These are phyloP conservation scores for Cladorrhinum samala DNA, from an alignment of 495 filamentous ascomycete species.

Conservation along the genomic window DNA sequence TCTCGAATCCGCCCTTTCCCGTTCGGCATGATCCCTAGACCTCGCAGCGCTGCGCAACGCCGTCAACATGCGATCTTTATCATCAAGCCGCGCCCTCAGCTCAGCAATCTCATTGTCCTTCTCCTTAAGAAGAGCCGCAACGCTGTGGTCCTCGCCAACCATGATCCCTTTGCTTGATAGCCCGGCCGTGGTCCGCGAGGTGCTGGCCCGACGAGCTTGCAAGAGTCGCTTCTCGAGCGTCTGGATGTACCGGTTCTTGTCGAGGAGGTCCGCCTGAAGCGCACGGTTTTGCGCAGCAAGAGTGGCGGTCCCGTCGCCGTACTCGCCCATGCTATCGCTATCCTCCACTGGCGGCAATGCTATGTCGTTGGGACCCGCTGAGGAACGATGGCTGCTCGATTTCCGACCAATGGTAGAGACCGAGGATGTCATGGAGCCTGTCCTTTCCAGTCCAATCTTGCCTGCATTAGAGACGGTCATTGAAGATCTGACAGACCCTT, in stretches of 20 bases:
- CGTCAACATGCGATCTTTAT: slow-evolving; percentile 90
- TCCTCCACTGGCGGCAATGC: slow-evolving; percentile 48
- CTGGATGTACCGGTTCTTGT: slow-evolving; percentile 94
- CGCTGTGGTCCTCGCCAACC: slow-evolving; percentile 61
- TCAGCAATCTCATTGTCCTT: slow-evolving; percentile 94
- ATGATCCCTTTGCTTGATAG: slow-evolving; percentile 54
- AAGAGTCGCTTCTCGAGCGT: slow-evolving; percentile 88
- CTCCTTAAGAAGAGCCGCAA: slow-evolving; percentile 65
- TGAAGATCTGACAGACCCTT: slow-evolving; percentile 64
- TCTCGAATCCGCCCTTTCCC: slow-evolving; percentile 43
- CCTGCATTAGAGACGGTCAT: slow-evolving; percentile 61
- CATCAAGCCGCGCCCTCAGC: slow-evolving; percentile 80
- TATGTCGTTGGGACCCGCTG: slow-evolving; percentile 29
- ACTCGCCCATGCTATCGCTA: slow-evolving; percentile 71
- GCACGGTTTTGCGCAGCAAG: slow-evolving; percentile 75
- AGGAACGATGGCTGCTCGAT: slow-evolving; percentile 38
- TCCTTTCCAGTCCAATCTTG: slow-evolving; percentile 52
- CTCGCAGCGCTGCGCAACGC: slow-evolving; percentile 82
- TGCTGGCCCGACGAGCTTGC: slow-evolving; percentile 86
- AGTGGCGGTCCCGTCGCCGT: slow-evolving; percentile 79
- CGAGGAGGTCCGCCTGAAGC: slow-evolving; percentile 83
- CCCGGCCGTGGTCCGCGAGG: slow-evolving; percentile 72
- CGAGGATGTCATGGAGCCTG: slow-evolving; percentile 60
- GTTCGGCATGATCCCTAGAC: slow-evolving; percentile 77
- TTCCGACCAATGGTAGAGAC: slow-evolving; percentile 50